Base-by-base conservation (phyloP, 352 stramenopile species). In the Globisporangium carolinianum region DNA sequence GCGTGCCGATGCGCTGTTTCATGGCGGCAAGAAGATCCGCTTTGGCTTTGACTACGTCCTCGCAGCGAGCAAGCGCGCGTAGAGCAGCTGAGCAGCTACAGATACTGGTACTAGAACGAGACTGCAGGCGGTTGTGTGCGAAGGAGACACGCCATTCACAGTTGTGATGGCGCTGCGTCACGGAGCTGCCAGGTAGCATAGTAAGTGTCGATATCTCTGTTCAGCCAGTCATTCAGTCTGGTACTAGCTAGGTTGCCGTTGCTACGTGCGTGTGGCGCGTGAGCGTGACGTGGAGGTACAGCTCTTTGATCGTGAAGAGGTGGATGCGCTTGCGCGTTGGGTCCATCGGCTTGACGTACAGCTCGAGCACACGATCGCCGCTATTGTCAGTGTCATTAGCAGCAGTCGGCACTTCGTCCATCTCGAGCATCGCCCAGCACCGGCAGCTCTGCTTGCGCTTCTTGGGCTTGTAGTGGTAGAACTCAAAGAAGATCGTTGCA, bases 1-100 rank as follows among this genome's bases (percentile, higher is more conserved):
- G 50, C 60, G 55, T 18, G 50, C 55, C 6, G 53, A 51, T 24
- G 49, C 58, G 47, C 76, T 90, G 35, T 95, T 97, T 53, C 69
- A 78, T 18, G 78, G 83, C 51, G 67, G 61, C 32, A 63, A 53
- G 32, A 67, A 66, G 41, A 58, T 80, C 41, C 63, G 66, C 43
- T 86, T 97, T 45, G 91, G 91, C 49, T 97, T 96, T 69, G 89
- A 97, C 68, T 97, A 97, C 66, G 86, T 97, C 5, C 67, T 97
- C 41, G 73, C 75, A 46, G 75, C 75, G 15, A 61, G 36, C 51
- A 82, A 79, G 47, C 51, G 36, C 12, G 18, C 12, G 38, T 51
- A 55, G 24, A 8, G 43, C 17, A n/a, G 7, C 1, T 4, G 11
- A 17, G 41, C 18, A 32, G 24, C 24, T 32, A 32, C 24, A 32